Evolutionary conservation across 148 eudicot species (phyloP).

Genomic region (Oxyria digyna): DNA sequence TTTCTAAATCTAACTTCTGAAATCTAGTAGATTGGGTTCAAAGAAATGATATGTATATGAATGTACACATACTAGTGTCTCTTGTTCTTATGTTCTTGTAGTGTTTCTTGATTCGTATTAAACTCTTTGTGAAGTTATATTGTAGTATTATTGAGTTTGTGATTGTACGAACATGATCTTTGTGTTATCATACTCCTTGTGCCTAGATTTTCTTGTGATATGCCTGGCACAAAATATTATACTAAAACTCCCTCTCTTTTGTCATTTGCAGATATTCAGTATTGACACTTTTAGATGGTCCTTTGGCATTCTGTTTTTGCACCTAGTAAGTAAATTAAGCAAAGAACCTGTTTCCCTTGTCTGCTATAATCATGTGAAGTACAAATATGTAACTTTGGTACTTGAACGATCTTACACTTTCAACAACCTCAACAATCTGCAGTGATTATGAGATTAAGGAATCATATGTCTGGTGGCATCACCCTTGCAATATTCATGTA

Average conservation of each 20-base stretch:
- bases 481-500: too few species aligned
- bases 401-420: too few species aligned
- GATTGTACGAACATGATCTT: neutral
- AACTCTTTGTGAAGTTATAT: neutral
- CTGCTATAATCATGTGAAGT: neutral
- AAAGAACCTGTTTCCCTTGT: neutral
- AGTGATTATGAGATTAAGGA: too few species aligned
- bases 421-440: too few species aligned
- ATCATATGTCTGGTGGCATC: too few species aligned
- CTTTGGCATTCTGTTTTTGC: conserved; percentile 94
- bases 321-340: conserved; percentile 52
- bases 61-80: neutral
- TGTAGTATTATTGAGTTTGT: neutral
- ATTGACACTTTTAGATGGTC: conserved; percentile 92
- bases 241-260: neutral
- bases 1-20: too few species aligned
- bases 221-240: neutral
- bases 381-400: too few species aligned
- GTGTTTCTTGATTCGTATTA: neutral
- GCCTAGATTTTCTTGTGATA: neutral
- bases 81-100: neutral
- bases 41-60: too few species aligned
- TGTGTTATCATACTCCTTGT: neutral
- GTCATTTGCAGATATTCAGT: conserved; percentile 62
- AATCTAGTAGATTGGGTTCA: too few species aligned